Evolutionary conservation across 371 early-diverging fungal genomes (phyloP).

Genomic region (Mucor ambiguus): DNA sequence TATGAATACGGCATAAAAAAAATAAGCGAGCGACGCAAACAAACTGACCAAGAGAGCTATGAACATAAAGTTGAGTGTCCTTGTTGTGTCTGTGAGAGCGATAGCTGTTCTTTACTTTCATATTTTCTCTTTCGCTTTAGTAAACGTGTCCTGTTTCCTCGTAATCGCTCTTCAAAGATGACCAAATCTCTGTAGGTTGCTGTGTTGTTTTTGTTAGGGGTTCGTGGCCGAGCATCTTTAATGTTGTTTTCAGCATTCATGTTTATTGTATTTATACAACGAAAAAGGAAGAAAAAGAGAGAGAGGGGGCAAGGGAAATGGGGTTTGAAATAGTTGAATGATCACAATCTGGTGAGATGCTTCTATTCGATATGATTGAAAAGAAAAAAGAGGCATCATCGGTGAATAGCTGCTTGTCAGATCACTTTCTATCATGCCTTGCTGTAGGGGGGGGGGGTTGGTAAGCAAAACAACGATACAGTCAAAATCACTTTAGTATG

Average conservation of each 20-base stretch:
- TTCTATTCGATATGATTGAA: background rate
- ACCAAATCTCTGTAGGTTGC: conserved; percentile 66
- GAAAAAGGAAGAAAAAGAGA: background rate
- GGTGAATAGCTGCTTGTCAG: no score
- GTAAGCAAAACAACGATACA: no score
- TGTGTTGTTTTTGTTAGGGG: conserved; percentile 26
- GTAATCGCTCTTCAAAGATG: conserved; percentile 70
- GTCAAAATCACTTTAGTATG: background rate
- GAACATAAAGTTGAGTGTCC: background rate
- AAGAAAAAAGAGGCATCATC: no score
- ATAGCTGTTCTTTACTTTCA: conserved; percentile 49
- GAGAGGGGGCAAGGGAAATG: background rate
- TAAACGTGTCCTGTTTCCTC: conserved; percentile 59
- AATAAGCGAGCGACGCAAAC: conserved; percentile 39
- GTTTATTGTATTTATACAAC: no score
- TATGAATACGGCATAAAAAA: conserved; percentile 55
- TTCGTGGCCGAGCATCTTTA: conserved; percentile 9
- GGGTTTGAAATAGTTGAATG: conserved; percentile 1
- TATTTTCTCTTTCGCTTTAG: conserved; percentile 63
- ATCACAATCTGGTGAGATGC: background rate
- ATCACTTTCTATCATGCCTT: background rate
- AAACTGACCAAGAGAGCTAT: conserved; percentile 39
- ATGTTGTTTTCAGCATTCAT: conserved; percentile 3
- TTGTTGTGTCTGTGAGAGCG: background rate
- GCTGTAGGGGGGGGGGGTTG: no score